Percentiles rank a stretch among this genome's conserved stretches.
These are phyloP conservation scores for Albophoma yamanashiensis DNA, from an alignment of 2,329 filamentous ascomycete species.

Conservation along the genomic window DNA sequence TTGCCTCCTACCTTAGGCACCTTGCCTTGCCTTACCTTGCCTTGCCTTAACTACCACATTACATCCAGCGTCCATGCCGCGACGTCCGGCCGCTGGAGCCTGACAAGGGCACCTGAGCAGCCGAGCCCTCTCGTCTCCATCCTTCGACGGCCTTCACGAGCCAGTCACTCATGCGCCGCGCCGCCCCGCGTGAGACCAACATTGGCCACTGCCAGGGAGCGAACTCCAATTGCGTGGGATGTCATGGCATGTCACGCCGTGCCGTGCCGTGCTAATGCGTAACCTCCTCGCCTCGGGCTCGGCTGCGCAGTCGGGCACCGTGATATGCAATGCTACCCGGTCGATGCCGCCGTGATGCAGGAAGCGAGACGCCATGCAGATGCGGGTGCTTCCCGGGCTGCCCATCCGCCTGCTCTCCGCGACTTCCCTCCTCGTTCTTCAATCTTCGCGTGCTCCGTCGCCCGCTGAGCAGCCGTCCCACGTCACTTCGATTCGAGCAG, in stretches of 20 bases:
- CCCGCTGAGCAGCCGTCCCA: not conserved
- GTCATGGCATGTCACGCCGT: not conserved
- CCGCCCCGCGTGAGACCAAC: not conserved
- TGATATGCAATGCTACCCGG: not conserved
- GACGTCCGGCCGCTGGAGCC: not conserved
- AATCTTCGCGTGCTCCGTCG: not conserved
- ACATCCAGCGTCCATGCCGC: not conserved
- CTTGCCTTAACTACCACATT: no score
- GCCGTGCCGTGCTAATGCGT: not conserved
- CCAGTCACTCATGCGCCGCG: not conserved
- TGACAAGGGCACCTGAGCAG: not conserved
- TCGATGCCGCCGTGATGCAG: not conserved
- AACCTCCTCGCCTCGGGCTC: not conserved
- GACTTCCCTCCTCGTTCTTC: not conserved
- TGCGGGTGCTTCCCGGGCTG: not conserved
- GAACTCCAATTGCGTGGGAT: not conserved
- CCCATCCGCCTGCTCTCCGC: not conserved
- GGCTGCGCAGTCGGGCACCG: not conserved
- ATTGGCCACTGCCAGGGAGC: not conserved
- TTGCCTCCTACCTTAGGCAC: no score
- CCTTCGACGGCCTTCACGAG: not conserved
- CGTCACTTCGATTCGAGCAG: not conserved
- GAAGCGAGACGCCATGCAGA: not conserved
- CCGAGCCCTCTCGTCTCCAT: not conserved
- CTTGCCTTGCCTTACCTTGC: no score